Base-by-base conservation (phyloP, 2,329 filamentous ascomycete species). In the Penicillium frequentans region DNA sequence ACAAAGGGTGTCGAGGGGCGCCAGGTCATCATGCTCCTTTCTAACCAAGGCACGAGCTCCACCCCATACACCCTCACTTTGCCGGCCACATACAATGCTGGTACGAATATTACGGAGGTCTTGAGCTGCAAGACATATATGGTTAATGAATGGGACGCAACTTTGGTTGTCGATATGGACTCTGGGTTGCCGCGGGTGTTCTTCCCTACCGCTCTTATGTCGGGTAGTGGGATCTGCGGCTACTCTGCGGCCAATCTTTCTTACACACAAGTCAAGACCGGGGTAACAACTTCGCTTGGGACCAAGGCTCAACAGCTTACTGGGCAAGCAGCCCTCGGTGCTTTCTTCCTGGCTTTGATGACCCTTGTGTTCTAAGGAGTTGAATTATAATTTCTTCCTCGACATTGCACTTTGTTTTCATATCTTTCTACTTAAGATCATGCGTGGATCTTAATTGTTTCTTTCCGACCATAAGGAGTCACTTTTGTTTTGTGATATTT, bases 21-120 rank as follows among this genome's bases (percentile, higher is more conserved):
- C 5, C 74, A 77, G 54, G 63, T 81, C 23, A 67, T 82, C 49
- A 76, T 76, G 54, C 67, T 82, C 5, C 62, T 81, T 11, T 79
- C 71, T 23, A 81, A 78, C 51, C 73, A 74, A 39, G 77, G 78
- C 2, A 60, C 65, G 2, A 56, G 59, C 5, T 68, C 71, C 29
- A 54, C 53, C n/a, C 47, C 62, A 3, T 75, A 72, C 56, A 67
- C 62, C 2, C 61, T 75, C 23, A 64, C 59, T 21, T 57, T 80
- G 16, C 57, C 64, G 6, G 68, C 60, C 27, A 65, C 57, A 23
- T 73, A 60, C 49, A 63, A 65, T 47, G 64, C 68, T 1, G 66
- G 65, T 4, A 64, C 60, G 1, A 31, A 51, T 0, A 58, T 72
- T 9, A 70, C 62, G 4, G 71, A 74, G 33, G 61, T 73, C 14